Percentiles rank a stretch among this genome's conserved stretches.
These are phyloP conservation scores for Hanseniaspora valbyensis DNA, from an alignment of 805 yeast species.

Conservation along the genomic window DNA sequence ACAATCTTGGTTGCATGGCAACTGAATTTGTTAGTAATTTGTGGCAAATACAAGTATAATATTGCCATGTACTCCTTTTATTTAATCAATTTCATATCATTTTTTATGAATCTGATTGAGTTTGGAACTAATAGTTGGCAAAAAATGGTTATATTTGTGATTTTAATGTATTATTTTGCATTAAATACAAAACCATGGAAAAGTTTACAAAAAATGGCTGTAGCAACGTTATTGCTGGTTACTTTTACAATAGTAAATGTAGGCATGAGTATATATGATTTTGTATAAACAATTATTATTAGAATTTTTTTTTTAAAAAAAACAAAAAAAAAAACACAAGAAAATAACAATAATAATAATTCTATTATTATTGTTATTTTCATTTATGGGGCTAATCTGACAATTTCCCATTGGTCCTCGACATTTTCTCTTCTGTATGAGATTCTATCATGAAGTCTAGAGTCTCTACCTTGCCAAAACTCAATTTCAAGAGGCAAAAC, in stretches of 20 bases:
- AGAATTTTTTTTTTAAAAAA: no score
- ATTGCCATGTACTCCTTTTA: not conserved
- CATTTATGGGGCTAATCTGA: conserved; percentile 59
- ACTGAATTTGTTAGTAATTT: not conserved
- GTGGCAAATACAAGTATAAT: not conserved
- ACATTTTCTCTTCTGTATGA: conserved; percentile 50
- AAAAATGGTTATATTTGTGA: not conserved
- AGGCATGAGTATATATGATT: not conserved
- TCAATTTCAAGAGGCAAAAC: conserved; percentile 82
- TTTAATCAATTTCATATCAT: not conserved
- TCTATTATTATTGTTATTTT: no score
- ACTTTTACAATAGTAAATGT: not conserved
- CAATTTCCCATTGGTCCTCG: conserved; percentile 47
- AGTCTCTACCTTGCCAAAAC: conserved; percentile 93
- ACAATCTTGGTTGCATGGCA: not conserved
- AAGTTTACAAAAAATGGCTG: not conserved
- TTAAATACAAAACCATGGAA: not conserved
- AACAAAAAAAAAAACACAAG: no score
- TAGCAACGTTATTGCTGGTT: not conserved
- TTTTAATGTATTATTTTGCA: not conserved
- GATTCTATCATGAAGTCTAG: conserved; percentile 83
- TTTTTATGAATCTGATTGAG: not conserved
- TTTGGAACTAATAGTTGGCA: not conserved
- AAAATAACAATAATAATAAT: no score
- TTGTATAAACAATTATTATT: not conserved